phyloP scores from a whole-genome alignment of 768 basidiomycete genomes.

The Chiua virens region DNA sequence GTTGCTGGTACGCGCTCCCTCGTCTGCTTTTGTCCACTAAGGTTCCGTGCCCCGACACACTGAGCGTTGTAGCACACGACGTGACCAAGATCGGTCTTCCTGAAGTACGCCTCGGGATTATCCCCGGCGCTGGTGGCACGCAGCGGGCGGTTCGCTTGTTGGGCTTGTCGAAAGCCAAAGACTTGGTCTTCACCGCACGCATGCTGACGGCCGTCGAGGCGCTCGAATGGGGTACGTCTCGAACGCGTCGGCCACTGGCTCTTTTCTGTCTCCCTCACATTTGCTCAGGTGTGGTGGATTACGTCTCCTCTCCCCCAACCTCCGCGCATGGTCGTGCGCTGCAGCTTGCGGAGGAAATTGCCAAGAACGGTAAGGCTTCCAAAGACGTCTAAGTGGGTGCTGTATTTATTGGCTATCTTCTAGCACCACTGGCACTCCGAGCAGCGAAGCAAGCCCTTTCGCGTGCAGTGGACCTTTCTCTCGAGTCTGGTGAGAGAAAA shows the following conservation, averaged over 20 bases:
- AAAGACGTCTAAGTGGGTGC: background rate
- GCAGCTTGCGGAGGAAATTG: conserved; percentile 64
- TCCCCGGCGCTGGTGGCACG: conserved; percentile 89
- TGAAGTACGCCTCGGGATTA: conserved; percentile 77
- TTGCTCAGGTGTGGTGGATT: conserved; percentile 74
- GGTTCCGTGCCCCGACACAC: background rate
- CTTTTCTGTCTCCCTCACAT: background rate
- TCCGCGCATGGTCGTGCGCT: conserved; percentile 73
- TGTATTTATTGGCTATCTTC: background rate
- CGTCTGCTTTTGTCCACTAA: background rate
- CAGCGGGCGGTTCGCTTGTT: conserved; percentile 78
- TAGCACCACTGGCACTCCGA: conserved; percentile 84
- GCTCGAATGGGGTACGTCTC: conserved; percentile 58
- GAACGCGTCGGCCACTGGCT: too few species aligned
- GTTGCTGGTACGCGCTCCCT: conserved; percentile 67
- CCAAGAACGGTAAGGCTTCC: conserved; percentile 53
- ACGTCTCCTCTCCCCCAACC: conserved; percentile 60
- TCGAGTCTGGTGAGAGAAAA: conserved; percentile 61
- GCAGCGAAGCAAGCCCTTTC: conserved; percentile 88
- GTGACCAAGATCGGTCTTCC: conserved; percentile 89
- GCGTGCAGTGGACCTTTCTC: conserved; percentile 70
- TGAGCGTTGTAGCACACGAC: conserved; percentile 42
- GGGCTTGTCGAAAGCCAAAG: conserved; percentile 80
- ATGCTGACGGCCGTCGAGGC: conserved; percentile 68
- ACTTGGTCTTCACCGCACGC: conserved; percentile 81